phyloP scores from a whole-genome alignment of 257 asterid genomes.

The Misopates orontium region DNA sequence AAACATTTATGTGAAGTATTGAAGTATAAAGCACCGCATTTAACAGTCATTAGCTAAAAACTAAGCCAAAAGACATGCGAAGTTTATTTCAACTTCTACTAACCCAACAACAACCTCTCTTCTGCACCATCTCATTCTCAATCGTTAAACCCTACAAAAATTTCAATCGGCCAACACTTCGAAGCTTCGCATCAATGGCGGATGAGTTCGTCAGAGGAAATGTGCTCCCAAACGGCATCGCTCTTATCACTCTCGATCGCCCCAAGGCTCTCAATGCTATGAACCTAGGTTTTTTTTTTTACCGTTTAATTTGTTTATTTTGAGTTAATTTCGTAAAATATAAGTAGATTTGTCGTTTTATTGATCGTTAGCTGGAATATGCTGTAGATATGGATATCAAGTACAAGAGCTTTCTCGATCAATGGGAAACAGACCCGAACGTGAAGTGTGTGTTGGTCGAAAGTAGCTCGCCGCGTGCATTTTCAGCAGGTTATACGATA shows the following conservation, averaged over 20 bases:
- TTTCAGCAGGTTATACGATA: constrained; percentile 75
- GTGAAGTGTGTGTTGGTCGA: constrained; percentile 93
- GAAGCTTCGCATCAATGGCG: constrained; percentile 60
- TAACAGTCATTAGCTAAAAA: too few species aligned
- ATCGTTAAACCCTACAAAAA: constrained; percentile 28
- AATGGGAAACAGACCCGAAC: constrained; percentile 85
- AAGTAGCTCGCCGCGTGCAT: constrained; percentile 87
- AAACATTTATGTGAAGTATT: too few species aligned
- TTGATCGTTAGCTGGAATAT: constrained; percentile 14
- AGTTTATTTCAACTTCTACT: constrained; percentile 30
- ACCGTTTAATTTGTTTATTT: background rate
- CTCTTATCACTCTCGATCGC: constrained; percentile 90
- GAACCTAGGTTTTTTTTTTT: constrained; percentile 62
- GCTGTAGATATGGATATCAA: constrained; percentile 85
- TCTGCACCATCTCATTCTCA: constrained; percentile 21
- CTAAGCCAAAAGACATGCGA: constrained; percentile 18
- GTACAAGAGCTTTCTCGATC: constrained; percentile 78
- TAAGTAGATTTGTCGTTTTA: too few species aligned
- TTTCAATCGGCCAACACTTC: constrained; percentile 23
- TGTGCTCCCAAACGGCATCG: constrained; percentile 79
- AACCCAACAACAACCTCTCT: constrained; percentile 9
- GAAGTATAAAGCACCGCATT: too few species aligned
- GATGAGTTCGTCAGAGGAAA: constrained; percentile 81
- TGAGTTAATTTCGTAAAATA: background rate
- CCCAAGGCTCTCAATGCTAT: constrained; percentile 95